Evolutionary conservation across 305 asterid genomes (phyloP).

Genomic region (Nicotiana rustica): DNA sequence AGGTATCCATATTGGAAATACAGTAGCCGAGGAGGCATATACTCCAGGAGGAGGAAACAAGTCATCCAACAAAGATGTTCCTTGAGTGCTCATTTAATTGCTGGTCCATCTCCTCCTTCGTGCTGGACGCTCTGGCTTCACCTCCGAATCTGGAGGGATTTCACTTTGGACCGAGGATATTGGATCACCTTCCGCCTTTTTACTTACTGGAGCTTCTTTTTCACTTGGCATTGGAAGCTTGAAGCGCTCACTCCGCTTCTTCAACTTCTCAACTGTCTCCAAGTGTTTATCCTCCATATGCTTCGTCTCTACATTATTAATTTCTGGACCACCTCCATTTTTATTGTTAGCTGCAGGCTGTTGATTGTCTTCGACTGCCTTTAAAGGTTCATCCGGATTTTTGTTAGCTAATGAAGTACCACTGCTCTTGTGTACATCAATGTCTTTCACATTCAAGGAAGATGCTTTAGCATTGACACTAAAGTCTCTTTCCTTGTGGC

Average conservation of each 20-base stretch:
- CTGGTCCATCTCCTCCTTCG: slow-evolving; percentile 93
- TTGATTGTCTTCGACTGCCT: slow-evolving; percentile 50
- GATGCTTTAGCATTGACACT: slow-evolving; percentile 49
- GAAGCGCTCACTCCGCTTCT: slow-evolving; percentile 92
- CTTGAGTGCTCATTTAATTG: slow-evolving; percentile 40
- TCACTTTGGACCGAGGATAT: slow-evolving; percentile 60
- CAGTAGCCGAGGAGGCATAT: slow-evolving; percentile 11
- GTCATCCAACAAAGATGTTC: slow-evolving; percentile 8
- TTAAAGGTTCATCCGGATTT: slow-evolving; percentile 53
- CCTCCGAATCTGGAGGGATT: slow-evolving; percentile 58
- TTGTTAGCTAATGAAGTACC: slow-evolving; percentile 47
- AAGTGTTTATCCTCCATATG: slow-evolving; percentile 67
- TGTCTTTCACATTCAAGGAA: slow-evolving; percentile 54
- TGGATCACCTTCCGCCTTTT: slow-evolving; percentile 64
- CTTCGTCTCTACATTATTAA: slow-evolving; percentile 46
- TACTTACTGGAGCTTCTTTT: slow-evolving; percentile 55
- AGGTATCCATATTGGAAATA: neutral
- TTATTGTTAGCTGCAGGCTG: slow-evolving; percentile 54
- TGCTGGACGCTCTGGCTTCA: slow-evolving; percentile 93
- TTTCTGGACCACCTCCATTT: slow-evolving; percentile 48
- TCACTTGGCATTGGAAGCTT: slow-evolving; percentile 86
- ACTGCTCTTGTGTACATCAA: slow-evolving; percentile 40
- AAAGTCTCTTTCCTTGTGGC: slow-evolving; percentile 71
- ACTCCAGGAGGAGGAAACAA: slow-evolving; percentile 17
- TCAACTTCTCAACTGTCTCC: slow-evolving; percentile 90